Percentiles rank a stretch among this genome's conserved stretches.
Evolutionary conservation across 805 yeast species (phyloP).

Genomic region (Wickerhamomyces ciferrii): DNA sequence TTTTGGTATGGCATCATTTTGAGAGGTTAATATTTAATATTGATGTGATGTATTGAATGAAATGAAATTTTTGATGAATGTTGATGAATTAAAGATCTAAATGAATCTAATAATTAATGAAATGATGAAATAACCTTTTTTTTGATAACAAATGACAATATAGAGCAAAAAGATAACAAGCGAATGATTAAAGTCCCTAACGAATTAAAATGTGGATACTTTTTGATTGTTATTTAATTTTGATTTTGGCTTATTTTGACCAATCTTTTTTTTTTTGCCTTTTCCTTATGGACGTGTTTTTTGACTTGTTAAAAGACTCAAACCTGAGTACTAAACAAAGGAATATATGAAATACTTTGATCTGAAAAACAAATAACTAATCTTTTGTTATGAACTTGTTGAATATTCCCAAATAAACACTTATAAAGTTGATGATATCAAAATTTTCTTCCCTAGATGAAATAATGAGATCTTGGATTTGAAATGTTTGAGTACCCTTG

Average conservation of each 20-base stretch:
- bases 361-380: too few relatives aligned
- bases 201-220: background rate
- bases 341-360: too few relatives aligned
- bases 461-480: background rate
- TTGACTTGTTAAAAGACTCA: background rate
- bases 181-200: background rate
- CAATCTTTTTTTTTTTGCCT: background rate
- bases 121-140: too few relatives aligned
- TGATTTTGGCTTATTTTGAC: too few relatives aligned
- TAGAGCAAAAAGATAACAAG: background rate
- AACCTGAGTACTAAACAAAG: background rate
- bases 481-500: background rate
- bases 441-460: too few relatives aligned
- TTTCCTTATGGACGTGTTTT: background rate
- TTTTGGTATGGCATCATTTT: conserved; percentile 16
- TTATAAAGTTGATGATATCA: too few relatives aligned
- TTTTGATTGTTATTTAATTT: too few relatives aligned
- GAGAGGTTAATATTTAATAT: background rate
- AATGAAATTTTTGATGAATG: background rate
- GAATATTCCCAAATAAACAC: too few relatives aligned
- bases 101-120: too few relatives aligned
- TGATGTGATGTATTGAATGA: background rate
- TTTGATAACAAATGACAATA: too few relatives aligned
- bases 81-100: background rate
- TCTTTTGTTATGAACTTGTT: too few relatives aligned